Percentiles rank a stretch among this genome's conserved stretches.
These are phyloP conservation scores for Monosporozyma siamensis DNA, from an alignment of 805 yeast genomes.

Conservation along the genomic window DNA sequence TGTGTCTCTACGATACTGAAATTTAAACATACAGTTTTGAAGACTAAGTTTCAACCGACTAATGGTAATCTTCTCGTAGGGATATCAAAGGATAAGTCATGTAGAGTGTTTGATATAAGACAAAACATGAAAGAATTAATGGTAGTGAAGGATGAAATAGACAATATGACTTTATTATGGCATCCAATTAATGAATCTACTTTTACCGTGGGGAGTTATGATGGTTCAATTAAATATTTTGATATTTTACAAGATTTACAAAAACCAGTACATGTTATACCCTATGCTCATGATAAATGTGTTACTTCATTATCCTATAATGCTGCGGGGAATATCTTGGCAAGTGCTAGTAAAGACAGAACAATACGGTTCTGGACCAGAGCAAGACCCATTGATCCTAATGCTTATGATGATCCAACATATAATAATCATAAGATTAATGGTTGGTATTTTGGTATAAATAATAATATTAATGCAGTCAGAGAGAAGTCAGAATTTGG, in stretches of 20 bases:
- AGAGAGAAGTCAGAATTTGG: conserved; percentile 29
- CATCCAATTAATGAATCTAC: conserved; percentile 79
- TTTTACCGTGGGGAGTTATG: conserved; percentile 78
- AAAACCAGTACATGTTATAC: conserved; percentile 51
- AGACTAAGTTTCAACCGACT: conserved; percentile 74
- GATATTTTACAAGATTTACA: conserved; percentile 33
- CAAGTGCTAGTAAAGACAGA: conserved; percentile 91
- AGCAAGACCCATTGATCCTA: conserved; percentile 81
- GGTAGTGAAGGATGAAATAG: conserved; percentile 73
- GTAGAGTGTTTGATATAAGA: conserved; percentile 79
- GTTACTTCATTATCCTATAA: conserved; percentile 85
- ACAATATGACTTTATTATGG: conserved; percentile 82
- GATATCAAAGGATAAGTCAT: conserved; percentile 80
- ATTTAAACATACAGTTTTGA: conserved; percentile 88
- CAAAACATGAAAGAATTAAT: conserved; percentile 63
- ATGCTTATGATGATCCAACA: conserved; percentile 70
- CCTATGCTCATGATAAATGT: conserved; percentile 91
- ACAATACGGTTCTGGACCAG: conserved; percentile 92
- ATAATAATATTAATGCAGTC: conserved; percentile 29
- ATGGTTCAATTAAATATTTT: conserved; percentile 78
- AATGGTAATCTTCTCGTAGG: conserved; percentile 73
- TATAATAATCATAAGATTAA: conserved; percentile 58
- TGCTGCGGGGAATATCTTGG: conserved; percentile 84
- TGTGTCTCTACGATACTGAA: conserved; percentile 79
- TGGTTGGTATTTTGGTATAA: conserved; percentile 46